These are phyloP conservation scores for Vitis hybrid DNA, from an alignment of 177 flowering plant genomes.

Conservation along the genomic window DNA sequence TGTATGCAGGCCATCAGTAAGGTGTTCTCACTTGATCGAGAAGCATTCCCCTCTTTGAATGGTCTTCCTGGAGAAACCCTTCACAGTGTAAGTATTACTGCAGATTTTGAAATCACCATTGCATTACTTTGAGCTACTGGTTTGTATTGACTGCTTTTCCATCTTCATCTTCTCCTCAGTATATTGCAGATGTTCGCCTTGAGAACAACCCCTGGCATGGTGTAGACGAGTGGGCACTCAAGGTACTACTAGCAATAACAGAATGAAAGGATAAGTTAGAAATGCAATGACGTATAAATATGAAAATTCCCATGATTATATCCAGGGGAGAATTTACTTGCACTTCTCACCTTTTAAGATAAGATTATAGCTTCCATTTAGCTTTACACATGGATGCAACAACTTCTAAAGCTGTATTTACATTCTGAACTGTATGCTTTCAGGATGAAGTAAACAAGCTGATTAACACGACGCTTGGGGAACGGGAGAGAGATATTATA, in stretches of 20 bases:
- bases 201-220: constrained; percentile 95
- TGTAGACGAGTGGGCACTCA: constrained; percentile 75
- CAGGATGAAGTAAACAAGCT: constrained; percentile 92
- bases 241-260: constrained; percentile 47
- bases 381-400: not conserved
- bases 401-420: not conserved
- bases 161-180: constrained; percentile 41
- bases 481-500: constrained; percentile 78
- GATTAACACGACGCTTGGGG: constrained; percentile 57
- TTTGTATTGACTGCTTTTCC: not conserved
- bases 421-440: constrained; percentile 1
- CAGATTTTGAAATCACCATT: too few relatives aligned
- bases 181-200: constrained; percentile 75
- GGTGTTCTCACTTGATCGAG: constrained; percentile 88
- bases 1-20: constrained; percentile 65
- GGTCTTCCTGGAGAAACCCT: constrained; percentile 93
- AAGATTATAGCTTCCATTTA: too few relatives aligned
- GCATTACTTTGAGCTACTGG: too few relatives aligned
- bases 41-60: constrained; percentile 78
- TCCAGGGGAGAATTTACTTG: too few relatives aligned
- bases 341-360: too few relatives aligned
- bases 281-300: too few relatives aligned
- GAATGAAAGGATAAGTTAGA: too few relatives aligned
- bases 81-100: constrained; percentile 71
- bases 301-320: too few relatives aligned